Conservation (phyloP, 208 protist genomes). For the Trypanosoma avium region DNA sequence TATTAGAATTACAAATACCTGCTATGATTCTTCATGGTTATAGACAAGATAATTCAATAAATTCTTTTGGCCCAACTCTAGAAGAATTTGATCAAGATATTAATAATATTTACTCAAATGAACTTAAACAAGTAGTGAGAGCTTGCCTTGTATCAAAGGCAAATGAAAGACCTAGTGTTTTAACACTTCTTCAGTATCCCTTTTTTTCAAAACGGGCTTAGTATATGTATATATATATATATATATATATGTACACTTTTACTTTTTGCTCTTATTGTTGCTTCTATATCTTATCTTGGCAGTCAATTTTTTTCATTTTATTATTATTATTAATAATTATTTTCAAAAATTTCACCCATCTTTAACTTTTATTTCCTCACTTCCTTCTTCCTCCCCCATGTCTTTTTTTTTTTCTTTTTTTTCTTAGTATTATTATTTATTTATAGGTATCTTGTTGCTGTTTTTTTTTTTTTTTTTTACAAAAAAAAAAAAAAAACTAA, state of each 20-base stretch:
- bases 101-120: conserved; percentile 25
- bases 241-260: not conserved
- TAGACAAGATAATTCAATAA: conserved; percentile 25
- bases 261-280: not conserved
- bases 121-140: conserved; percentile 57
- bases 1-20: conserved; percentile 54
- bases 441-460: too few species aligned
- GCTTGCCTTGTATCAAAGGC: conserved; percentile 59
- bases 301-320: too few species aligned
- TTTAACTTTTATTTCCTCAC: too few species aligned
- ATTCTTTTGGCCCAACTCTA: conserved; percentile 51
- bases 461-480: too few species aligned
- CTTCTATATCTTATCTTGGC: too few species aligned
- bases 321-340: conserved; percentile 9
- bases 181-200: conserved; percentile 53
- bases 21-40: conserved; percentile 67
- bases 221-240: not conserved
- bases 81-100: conserved; percentile 41
- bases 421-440: too few species aligned
- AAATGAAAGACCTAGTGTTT: conserved; percentile 47
- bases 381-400: too few species aligned
- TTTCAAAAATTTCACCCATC: not conserved
- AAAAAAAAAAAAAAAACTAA: too few species aligned
- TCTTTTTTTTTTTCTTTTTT: conserved; percentile 8
- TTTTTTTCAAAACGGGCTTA: conserved; percentile 32